A percentile compares a stretch with the other conserved stretches of the same genome.
Evolutionary conservation across 257 asterid genomes (phyloP).

Genomic region (Nicotiana benthamiana): DNA sequence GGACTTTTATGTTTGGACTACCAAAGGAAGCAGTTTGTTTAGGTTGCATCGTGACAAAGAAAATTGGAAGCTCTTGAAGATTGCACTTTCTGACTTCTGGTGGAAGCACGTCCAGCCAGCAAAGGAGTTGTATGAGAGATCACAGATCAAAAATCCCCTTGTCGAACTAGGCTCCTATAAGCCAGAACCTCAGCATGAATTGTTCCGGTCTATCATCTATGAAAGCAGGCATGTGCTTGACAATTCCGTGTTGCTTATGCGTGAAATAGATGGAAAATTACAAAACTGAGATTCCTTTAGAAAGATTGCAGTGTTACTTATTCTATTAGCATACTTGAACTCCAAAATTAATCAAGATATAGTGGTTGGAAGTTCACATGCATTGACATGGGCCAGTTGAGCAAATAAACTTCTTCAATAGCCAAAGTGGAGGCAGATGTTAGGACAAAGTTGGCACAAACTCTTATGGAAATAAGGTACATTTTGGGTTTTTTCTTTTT

Average conservation of each 20-base stretch:
- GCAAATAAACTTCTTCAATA: background rate
- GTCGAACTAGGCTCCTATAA: slow-evolving; percentile 31
- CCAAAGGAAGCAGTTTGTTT: slow-evolving; percentile 71
- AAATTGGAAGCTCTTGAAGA: slow-evolving; percentile 54
- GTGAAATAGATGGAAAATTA: slow-evolving; percentile 48
- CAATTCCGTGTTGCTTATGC: slow-evolving; percentile 42
- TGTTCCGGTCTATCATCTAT: slow-evolving; percentile 28
- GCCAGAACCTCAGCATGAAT: slow-evolving; percentile 63
- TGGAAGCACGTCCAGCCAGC: slow-evolving; percentile 87
- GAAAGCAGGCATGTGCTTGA: slow-evolving; percentile 45
- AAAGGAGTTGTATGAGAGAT: slow-evolving; percentile 36
- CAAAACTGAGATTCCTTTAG: slow-evolving; percentile 17
- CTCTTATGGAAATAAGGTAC: background rate
- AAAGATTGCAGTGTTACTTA: background rate
- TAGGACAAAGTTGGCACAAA: background rate
- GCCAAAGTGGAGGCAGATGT: background rate
- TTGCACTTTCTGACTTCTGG: slow-evolving; percentile 86
- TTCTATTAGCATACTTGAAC: background rate
- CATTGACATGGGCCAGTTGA: background rate
- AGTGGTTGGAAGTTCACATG: background rate
- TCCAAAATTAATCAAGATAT: background rate
- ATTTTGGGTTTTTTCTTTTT: background rate
- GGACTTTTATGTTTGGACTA: slow-evolving; percentile 78
- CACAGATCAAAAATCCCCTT: slow-evolving; percentile 45
- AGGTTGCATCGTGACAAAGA: slow-evolving; percentile 52